phyloP scores from a whole-genome alignment of 306 rosid species.

The Castanea sativa region DNA sequence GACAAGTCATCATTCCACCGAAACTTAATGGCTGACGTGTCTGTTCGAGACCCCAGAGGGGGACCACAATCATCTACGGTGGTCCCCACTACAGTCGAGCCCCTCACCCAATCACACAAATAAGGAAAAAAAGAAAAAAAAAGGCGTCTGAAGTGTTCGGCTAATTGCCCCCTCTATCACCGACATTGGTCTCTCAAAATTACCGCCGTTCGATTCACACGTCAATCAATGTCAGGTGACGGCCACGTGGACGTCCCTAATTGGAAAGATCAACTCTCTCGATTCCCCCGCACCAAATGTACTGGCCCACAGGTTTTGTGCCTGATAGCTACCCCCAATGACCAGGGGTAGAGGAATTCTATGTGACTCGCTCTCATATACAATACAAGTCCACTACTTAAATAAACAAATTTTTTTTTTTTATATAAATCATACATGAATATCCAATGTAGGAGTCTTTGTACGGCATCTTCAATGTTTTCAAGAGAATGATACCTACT shows the following conservation, averaged over 20 bases:
- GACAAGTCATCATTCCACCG: conserved; percentile 33
- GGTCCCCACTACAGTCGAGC: conserved; percentile 16
- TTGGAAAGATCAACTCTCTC: background rate
- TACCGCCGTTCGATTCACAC: conserved; percentile 29
- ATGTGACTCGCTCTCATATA: background rate
- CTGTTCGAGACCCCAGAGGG: background rate
- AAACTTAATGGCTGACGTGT: conserved; percentile 25
- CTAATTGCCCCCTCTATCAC: conserved; percentile 17
- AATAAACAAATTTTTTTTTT: no score
- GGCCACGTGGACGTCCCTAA: conserved; percentile 6
- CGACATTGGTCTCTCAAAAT: conserved; percentile 19
- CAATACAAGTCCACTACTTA: background rate
- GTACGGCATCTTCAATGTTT: no score
- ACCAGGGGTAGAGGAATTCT: background rate
- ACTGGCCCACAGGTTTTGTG: conserved; percentile 13
- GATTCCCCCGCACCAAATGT: background rate
- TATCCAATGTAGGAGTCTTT: no score
- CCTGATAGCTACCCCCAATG: background rate
- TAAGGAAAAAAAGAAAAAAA: background rate
- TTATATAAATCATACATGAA: no score
- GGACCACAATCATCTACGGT: background rate
- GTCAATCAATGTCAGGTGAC: background rate
- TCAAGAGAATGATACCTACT: no score
- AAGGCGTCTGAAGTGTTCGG: conserved; percentile 15
- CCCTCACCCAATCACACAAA: background rate